Base-by-base conservation (phyloP, 192 early-diverging fungal genomes). In the Gaertneriomyces sp. region DNA sequence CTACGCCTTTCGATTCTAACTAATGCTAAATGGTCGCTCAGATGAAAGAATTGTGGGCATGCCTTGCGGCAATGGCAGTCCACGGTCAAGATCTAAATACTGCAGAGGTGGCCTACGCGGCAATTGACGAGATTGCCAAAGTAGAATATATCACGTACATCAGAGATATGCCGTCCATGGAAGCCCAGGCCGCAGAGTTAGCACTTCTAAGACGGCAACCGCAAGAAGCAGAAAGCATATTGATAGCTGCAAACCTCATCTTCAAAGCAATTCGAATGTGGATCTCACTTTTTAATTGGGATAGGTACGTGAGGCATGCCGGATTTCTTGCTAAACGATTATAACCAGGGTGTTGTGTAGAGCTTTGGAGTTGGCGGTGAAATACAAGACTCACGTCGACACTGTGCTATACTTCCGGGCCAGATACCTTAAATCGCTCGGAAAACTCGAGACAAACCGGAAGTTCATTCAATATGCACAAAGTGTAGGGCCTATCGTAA, bases 381-480 rank as follows among this genome's bases (percentile, higher is more conserved):
- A 85, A 68, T 76, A 82, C 70, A 85, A 85, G 60, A 81, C 82
- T 9, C 79, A 84, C 59, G 82, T 85, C 10, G 82, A 84, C 47
- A 85, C 82, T 16, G 84, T 85, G 6, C 60, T 85, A 38, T 71
- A 77, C 58, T 79, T 75, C 57, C 71, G 84, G 45, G 72, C 74
- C 12, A 77, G 75, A 61, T 85, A 85, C 54, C 63, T 85, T 11
- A 75, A 71, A 45, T 56, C 64, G 14, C 64, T 81, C 17, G 70
- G 70, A 4, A 39, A 73, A 16, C 56, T 60, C 42, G 84, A 85
- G 53, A 69, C 67, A 10, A 77, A 78, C 59, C 82, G 84, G 66
- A 58, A 60, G 51, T 85, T 75, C 46, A 16, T 83, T 33, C 79
- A 84, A 61, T 79, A 80, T 68, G 42, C 69, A 14, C 68, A 80